These are phyloP conservation scores for Emmonsia crescens DNA, from an alignment of 2,329 filamentous ascomycete genomes.

Conservation along the genomic window DNA sequence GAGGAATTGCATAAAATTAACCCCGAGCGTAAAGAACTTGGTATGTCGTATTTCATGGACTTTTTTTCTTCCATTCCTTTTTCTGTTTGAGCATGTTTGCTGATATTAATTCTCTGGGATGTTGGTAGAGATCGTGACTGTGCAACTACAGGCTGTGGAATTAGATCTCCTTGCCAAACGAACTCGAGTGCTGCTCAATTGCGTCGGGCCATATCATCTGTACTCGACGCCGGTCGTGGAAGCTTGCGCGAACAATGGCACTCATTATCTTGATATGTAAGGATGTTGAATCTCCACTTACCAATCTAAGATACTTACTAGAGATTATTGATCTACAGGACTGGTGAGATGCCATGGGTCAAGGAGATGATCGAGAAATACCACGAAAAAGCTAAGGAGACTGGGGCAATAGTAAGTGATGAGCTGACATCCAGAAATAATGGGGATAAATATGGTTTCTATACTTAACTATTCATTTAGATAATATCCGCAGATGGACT, in stretches of 20 bases:
- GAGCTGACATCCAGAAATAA: not conserved
- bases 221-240: slow-evolving; percentile 55
- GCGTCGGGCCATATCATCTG: slow-evolving; percentile 52
- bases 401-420: slow-evolving; percentile 46
- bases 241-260: slow-evolving; percentile 53
- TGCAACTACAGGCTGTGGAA: slow-evolving; percentile 40
- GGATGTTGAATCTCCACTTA: slow-evolving; percentile 9
- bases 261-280: slow-evolving; percentile 55
- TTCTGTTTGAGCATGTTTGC: not conserved
- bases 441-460: not conserved
- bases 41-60: slow-evolving; percentile 35
- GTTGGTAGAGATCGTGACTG: slow-evolving; percentile 33
- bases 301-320: not conserved
- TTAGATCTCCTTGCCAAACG: slow-evolving; percentile 43
- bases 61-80: not conserved
- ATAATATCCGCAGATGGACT: slow-evolving; percentile 51
- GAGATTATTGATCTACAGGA: slow-evolving; percentile 25
- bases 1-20: slow-evolving; percentile 56
- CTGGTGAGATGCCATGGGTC: slow-evolving; percentile 55
- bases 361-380: slow-evolving; percentile 52
- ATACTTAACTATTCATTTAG: slow-evolving; percentile 22
- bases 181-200: slow-evolving; percentile 49
- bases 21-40: slow-evolving; percentile 58
- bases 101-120: not conserved
- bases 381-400: slow-evolving; percentile 48